Conservation (phyloP, 768 basidiomycete species). For the Nevesoporus exiguus region DNA sequence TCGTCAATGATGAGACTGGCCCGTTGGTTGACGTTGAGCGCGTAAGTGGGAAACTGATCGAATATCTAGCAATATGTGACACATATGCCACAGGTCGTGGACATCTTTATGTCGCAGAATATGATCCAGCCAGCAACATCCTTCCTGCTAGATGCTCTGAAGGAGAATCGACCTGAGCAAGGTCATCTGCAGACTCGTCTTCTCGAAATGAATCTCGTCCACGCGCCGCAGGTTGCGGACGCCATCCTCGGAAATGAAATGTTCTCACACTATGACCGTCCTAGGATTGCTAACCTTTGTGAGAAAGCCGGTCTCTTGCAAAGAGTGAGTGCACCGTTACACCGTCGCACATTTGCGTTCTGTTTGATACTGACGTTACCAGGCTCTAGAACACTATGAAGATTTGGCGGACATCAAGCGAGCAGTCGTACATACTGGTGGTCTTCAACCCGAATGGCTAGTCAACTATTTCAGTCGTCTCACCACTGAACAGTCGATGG, state of each 20-base stretch:
- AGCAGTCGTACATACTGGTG: slow-evolving; percentile 87
- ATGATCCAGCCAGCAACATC: slow-evolving; percentile 99
- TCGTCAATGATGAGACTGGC: slow-evolving; percentile 91
- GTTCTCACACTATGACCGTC: slow-evolving; percentile 95
- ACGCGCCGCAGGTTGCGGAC: slow-evolving; percentile 98
- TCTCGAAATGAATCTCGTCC: slow-evolving; percentile 95
- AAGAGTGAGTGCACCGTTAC: slow-evolving; percentile 51
- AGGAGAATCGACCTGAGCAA: slow-evolving; percentile 98
- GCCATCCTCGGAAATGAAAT: slow-evolving; percentile 99
- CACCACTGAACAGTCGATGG: slow-evolving; percentile 96
- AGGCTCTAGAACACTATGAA: slow-evolving; percentile 98
- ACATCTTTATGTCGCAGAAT: slow-evolving; percentile 99
- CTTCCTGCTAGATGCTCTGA: slow-evolving; percentile 94
- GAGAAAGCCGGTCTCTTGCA: slow-evolving; percentile 97
- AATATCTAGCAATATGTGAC: background rate
- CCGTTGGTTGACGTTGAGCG: slow-evolving; percentile 92
- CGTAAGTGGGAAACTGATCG: slow-evolving; percentile 39
- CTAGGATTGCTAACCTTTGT: slow-evolving; percentile 95
- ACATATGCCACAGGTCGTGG: slow-evolving; percentile 65
- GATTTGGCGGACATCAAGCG: slow-evolving; percentile 99
- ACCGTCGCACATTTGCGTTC: background rate
- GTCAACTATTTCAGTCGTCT: slow-evolving; percentile 95
- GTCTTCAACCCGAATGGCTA: slow-evolving; percentile 91
- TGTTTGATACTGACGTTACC: slow-evolving; percentile 12
- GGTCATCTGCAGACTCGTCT: slow-evolving; percentile 93